phyloP scores from a whole-genome alignment of 371 early-diverging fungal species.

The Furculomyces boomerangus region DNA sequence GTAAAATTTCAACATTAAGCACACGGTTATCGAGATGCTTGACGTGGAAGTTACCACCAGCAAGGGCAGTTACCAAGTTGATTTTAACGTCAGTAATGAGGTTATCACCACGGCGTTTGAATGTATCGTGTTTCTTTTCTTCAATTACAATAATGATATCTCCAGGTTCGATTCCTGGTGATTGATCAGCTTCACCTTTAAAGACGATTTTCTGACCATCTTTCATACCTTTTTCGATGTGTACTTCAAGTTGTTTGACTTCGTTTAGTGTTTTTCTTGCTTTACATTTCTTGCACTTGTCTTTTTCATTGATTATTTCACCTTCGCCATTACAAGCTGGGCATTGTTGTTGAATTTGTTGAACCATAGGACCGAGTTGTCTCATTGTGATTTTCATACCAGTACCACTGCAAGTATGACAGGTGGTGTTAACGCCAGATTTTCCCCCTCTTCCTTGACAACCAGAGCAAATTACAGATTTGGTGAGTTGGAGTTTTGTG shows the following conservation, averaged over 20 bases:
- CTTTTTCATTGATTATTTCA: conserved; percentile 68
- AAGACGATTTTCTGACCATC: conserved; percentile 87
- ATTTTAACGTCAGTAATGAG: conserved; percentile 65
- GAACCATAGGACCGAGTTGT: conserved; percentile 95
- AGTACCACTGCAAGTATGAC: conserved; percentile 70
- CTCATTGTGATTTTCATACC: conserved; percentile 75
- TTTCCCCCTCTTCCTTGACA: conserved; percentile 72
- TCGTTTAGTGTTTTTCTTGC: conserved; percentile 53
- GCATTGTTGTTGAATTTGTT: conserved; percentile 92
- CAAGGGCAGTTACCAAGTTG: conserved; percentile 80
- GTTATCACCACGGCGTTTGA: conserved; percentile 78
- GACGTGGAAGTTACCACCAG: conserved; percentile 78
- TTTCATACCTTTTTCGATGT: conserved; percentile 89
- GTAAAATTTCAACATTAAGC: conserved; percentile 65
- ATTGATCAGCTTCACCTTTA: conserved; percentile 80
- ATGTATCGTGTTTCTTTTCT: conserved; percentile 72
- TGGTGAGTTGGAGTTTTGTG: conserved; percentile 74
- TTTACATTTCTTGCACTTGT: conserved; percentile 71
- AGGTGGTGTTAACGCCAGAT: conserved; percentile 48
- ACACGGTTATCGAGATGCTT: conserved; percentile 80
- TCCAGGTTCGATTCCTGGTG: conserved; percentile 48
- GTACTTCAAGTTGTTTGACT: conserved; percentile 74
- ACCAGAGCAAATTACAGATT: conserved; percentile 56
- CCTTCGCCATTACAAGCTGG: conserved; percentile 74
- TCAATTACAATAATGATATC: conserved; percentile 82